Evolutionary conservation across 495 filamentous ascomycete genomes (phyloP).

Genomic region (Neurospora sp.): DNA sequence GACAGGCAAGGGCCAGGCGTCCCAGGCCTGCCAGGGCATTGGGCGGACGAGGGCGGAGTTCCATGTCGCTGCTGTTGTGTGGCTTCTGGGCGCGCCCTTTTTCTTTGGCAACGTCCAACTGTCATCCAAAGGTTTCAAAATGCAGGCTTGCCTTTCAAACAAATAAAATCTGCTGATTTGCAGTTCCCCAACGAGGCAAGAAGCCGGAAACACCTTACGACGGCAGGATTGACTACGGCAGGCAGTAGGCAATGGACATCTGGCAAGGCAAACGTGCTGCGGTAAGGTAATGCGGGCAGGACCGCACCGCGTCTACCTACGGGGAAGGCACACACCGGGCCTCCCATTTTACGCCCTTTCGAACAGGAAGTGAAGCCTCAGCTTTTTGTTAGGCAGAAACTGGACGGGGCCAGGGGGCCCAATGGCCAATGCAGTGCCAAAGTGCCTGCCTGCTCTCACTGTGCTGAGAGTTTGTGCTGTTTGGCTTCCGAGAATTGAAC

Average conservation of each 20-base stretch:
- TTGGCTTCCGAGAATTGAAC: neutral
- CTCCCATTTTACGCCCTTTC: neutral
- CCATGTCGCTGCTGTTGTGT: neutral
- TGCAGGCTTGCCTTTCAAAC: neutral
- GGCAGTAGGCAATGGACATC: neutral
- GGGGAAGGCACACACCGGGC: neutral
- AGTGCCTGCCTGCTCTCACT: neutral
- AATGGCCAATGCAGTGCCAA: neutral
- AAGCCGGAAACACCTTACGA: neutral
- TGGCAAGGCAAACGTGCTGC: neutral
- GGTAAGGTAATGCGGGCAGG: neutral
- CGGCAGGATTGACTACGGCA: neutral
- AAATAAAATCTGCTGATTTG: neutral
- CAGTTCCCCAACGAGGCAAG: neutral
- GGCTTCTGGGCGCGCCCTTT: neutral
- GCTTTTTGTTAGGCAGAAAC: neutral
- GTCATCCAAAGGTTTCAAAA: neutral
- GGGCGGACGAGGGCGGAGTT: neutral
- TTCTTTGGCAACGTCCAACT: neutral
- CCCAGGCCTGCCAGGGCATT: neutral
- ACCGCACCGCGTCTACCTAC: neutral
- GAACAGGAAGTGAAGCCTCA: neutral
- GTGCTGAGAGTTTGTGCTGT: neutral
- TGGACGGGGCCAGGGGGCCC: neutral
- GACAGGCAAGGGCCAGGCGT: neutral